Evolutionary conservation across 805 yeast genomes (phyloP).

Genomic region (Yarrowia sp.): DNA sequence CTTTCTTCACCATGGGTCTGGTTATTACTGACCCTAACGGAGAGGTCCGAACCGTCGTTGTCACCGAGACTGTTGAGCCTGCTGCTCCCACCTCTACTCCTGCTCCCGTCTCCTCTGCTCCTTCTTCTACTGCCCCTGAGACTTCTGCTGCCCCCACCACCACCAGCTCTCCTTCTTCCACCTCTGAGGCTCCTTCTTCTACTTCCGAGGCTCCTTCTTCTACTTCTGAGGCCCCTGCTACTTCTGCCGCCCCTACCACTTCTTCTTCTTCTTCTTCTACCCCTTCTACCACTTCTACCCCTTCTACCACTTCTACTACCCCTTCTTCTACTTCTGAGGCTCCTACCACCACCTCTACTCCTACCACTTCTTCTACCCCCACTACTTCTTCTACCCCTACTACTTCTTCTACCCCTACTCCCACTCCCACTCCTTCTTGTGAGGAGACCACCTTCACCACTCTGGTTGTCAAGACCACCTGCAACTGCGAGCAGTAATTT

Average conservation of each 20-base stretch:
- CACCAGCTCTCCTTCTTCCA: background rate
- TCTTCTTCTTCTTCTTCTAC: background rate
- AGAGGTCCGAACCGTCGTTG: background rate
- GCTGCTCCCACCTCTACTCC: background rate
- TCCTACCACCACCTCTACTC: background rate
- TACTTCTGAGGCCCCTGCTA: background rate
- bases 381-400: background rate
- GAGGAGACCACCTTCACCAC: background rate
- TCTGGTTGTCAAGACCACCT: constrained; percentile 8
- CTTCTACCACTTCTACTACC: background rate
- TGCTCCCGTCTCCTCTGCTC: background rate
- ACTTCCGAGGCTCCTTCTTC: background rate
- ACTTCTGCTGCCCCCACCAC: background rate
- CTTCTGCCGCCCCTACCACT: background rate
- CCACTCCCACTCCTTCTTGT: background rate
- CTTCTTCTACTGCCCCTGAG: background rate
- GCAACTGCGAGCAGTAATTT: background rate
- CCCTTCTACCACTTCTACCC: background rate
- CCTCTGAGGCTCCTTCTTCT: background rate
- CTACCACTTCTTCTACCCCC: background rate
- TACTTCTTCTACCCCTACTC: background rate
- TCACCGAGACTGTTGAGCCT: constrained; percentile 10
- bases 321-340: background rate
- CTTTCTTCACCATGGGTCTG: constrained; percentile 20
- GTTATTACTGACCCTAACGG: background rate